These are phyloP conservation scores for Scutellaria baicalensis DNA, from an alignment of 257 asterid species.

Conservation along the genomic window DNA sequence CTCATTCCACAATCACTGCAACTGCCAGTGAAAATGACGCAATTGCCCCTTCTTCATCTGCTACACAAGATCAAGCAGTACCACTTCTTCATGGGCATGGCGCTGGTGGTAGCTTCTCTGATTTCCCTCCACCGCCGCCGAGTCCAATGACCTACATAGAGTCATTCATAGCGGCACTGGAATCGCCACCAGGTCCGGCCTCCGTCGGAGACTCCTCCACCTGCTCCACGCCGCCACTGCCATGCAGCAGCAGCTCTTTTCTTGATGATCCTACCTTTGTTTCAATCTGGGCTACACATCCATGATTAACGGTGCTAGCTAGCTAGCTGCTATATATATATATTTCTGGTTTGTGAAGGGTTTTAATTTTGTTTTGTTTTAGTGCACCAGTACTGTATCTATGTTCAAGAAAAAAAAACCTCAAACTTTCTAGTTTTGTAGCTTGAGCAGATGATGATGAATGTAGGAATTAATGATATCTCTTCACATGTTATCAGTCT, in stretches of 20 bases:
- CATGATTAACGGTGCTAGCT: too few relatives aligned
- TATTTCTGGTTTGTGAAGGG: neutral
- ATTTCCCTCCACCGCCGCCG: slow-evolving; percentile 4
- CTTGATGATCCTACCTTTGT: slow-evolving; percentile 5
- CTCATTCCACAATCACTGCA: too few relatives aligned
- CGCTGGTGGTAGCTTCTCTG: neutral
- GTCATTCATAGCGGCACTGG: slow-evolving; percentile 17
- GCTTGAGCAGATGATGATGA: neutral
- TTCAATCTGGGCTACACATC: slow-evolving; percentile 25
- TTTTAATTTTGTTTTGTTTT: neutral
- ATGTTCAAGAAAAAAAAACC: neutral
- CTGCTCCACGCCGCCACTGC: neutral
- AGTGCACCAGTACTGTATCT: neutral
- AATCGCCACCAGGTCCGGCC: neutral
- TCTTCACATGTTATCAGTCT: neutral
- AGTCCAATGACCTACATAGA: slow-evolving; percentile 23
- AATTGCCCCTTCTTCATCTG: too few relatives aligned
- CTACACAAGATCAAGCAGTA: neutral
- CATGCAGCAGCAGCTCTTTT: slow-evolving; percentile 15
- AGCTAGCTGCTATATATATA: too few relatives aligned
- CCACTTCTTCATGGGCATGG: neutral
- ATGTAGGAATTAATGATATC: neutral
- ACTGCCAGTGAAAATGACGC: too few relatives aligned
- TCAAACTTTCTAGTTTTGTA: slow-evolving; percentile 21
- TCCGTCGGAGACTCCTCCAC: neutral